Percentiles rank a stretch among this genome's conserved stretches.
These are phyloP conservation scores for Dalechampia spathulata DNA, from an alignment of 441 rosid genomes.

Conservation along the genomic window DNA sequence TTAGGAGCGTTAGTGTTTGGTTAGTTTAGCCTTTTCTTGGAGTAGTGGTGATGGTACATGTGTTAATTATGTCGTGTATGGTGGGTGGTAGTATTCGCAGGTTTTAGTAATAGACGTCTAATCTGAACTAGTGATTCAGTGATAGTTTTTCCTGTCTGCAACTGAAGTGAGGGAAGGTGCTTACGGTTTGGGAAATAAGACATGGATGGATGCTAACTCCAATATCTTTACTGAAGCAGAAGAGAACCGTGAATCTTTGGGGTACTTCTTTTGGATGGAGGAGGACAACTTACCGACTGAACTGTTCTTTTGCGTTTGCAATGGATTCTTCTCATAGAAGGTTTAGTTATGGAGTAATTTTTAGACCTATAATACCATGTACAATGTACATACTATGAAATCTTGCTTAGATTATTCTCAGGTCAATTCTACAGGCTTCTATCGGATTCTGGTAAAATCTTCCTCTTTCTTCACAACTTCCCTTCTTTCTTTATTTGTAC, in stretches of 20 bases:
- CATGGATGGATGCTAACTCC: constrained; percentile 18
- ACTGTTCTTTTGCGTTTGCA: too few relatives aligned
- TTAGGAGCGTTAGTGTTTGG: constrained; percentile 14
- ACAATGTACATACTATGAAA: constrained; percentile 30
- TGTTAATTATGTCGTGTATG: too few relatives aligned
- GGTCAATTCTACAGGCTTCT: constrained; percentile 15
- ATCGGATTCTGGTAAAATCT: constrained; percentile 2
- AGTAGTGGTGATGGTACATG: constrained; percentile 8
- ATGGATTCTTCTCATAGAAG: too few relatives aligned
- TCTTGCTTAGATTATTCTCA: constrained; percentile 12
- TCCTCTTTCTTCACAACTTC: neutral
- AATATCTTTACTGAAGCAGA: constrained; percentile 12
- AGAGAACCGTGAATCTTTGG: constrained; percentile 5
- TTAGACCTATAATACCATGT: too few relatives aligned
- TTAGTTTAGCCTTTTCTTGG: constrained; percentile 13
- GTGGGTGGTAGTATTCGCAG: constrained; percentile 22
- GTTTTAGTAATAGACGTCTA: constrained; percentile 5
- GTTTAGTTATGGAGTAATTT: constrained; percentile 6
- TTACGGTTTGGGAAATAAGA: constrained; percentile 10
- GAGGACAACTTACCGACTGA: constrained; percentile 8
- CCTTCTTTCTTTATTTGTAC: constrained; percentile 6
- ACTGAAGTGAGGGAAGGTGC: too few relatives aligned
- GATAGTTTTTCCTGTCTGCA: too few relatives aligned
- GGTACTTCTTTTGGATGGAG: constrained; percentile 9
- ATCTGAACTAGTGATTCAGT: constrained; percentile 2